These are phyloP conservation scores for Auricularia heimuer DNA, from an alignment of 768 basidiomycete genomes.

Conservation along the genomic window DNA sequence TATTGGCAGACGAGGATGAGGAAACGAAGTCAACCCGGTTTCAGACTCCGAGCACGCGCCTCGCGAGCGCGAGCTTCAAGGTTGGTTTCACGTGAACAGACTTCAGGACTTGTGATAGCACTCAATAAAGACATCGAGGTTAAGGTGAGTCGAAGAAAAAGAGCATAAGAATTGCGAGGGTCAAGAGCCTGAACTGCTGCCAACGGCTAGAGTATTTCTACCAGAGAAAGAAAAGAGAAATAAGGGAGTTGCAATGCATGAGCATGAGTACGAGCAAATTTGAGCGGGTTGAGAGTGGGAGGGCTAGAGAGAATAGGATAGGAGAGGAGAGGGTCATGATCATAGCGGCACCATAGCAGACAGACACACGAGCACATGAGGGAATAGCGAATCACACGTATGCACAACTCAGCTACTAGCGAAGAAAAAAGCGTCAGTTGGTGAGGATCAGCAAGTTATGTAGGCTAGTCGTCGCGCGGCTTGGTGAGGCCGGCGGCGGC, in stretches of 20 bases:
- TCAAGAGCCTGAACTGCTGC: not conserved
- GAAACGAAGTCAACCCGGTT: not conserved
- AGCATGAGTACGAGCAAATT: not conserved
- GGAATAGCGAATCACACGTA: not conserved
- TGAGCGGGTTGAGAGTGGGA: not conserved
- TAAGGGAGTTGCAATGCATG: not conserved
- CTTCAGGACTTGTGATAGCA: no score
- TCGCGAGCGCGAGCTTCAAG: no score
- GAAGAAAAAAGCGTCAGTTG: no score
- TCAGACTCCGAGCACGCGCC: no score
- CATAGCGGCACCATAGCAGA: not conserved
- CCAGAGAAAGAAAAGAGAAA: not conserved
- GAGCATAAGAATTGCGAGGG: not conserved
- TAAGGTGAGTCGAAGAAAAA: not conserved
- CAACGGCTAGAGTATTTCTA: not conserved
- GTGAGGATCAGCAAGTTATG: not conserved
- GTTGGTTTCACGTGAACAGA: no score
- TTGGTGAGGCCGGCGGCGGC: slow-evolving; percentile 52
- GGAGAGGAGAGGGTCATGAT: no score
- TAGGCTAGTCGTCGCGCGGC: not conserved
- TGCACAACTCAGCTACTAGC: not conserved
- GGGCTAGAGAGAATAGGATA: not conserved
- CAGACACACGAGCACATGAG: not conserved
- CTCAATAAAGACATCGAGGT: no score
- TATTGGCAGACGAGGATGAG: slow-evolving; percentile 7